phyloP scores from a whole-genome alignment of 306 rosid genomes.

The Gleditsia sinensis region DNA sequence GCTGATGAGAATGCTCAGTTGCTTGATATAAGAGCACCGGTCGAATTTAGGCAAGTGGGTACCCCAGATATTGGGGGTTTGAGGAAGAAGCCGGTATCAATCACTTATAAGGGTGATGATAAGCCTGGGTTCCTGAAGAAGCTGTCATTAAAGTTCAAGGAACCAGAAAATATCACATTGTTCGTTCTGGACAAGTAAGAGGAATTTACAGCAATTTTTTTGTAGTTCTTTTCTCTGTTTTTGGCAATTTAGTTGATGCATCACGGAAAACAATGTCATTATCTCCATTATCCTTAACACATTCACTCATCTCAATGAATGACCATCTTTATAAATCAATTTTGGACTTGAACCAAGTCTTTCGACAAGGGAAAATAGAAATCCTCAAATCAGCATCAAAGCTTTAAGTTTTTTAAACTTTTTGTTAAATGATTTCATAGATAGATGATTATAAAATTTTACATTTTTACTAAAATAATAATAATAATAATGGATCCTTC shows the following conservation, averaged over 20 bases:
- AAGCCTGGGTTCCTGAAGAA: slow-evolving; percentile 87
- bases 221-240: not conserved
- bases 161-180: slow-evolving; percentile 86
- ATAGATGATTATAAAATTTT: not conserved
- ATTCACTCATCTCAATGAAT: not conserved
- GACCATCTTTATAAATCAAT: not conserved
- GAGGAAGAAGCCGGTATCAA: slow-evolving; percentile 69
- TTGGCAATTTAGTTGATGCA: not conserved
- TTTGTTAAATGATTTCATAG: not conserved
- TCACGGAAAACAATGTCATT: not conserved
- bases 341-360: no score
- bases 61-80: slow-evolving; percentile 71
- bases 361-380: no score
- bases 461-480: no score
- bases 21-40: slow-evolving; percentile 77
- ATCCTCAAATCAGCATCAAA: no score
- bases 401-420: no score
- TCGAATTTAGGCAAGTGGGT: slow-evolving; percentile 74
- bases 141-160: slow-evolving; percentile 80
- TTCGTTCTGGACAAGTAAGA: slow-evolving; percentile 96
- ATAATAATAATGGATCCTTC: no score
- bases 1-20: slow-evolving; percentile 72
- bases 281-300: not conserved
- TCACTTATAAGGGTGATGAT: slow-evolving; percentile 73
- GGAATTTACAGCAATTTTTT: slow-evolving; percentile 14